Base-by-base conservation (phyloP, 306 rosid species). In the Rubus parviflorus region DNA sequence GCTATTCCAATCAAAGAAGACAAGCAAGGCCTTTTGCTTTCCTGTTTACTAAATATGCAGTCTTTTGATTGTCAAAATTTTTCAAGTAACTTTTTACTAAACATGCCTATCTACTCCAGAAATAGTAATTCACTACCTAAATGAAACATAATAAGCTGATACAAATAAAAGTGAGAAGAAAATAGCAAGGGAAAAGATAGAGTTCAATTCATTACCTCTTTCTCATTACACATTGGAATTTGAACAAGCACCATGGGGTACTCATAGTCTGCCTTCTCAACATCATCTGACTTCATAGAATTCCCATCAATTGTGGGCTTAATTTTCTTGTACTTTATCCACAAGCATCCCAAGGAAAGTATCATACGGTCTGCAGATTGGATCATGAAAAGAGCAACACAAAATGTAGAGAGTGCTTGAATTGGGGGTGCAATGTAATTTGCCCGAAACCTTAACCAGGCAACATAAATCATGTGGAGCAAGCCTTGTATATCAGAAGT, bases 211-310 rank as follows among this genome's bases (percentile, higher is more conserved):
- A 49, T 77, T 90, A 94, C 98, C 98, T 94, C 98, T 67, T 69
- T 89, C 87, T 94, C 97, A 37, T 94, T 94, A 82, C 98, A 92
- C 97, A 94, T 94, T 43, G 97, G 98, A 80, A 94, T 90, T 85
- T 94, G 97, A 86, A 92, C 84, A 75, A 94, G 88, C 80, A 94
- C 97, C 97, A 86, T 90, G 53, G 97, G 98, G 82, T 88, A 87
- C 78, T 84, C 83, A 80, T 73, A 80, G 16, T 79, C 74, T 25
- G 85, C 81, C 80, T 85, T 90, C 88, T 94, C 96, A 65, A 86
- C 77, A 79, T 94, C 96, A 69, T 87, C 88, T 37, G 25, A 49
- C 71, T 76, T 77, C 86, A 91, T 82, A 48, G 84, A 84, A 77
- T 86, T 90, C 42, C 79, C 88, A 48, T 64, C 80, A 77, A 90